phyloP scores from a whole-genome alignment of 306 rosid genomes.

The Cucumis melo region DNA sequence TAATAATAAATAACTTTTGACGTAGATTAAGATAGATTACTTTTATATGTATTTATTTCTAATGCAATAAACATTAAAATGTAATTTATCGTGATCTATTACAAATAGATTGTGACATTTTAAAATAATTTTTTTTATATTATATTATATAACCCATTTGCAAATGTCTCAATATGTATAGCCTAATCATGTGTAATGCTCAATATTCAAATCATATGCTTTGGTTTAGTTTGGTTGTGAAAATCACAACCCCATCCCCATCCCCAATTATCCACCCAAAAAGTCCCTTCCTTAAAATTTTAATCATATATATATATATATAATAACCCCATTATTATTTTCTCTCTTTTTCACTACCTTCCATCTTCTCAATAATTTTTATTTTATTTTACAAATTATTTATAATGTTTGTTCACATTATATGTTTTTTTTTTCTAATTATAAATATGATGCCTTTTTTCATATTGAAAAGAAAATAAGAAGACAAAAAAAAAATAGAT shows the following conservation, averaged over 20 bases:
- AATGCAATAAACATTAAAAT: no score
- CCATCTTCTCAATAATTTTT: neutral
- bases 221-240: neutral
- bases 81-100: no score
- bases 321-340: neutral
- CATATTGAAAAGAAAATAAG: no score
- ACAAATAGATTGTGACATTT: no score
- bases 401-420: neutral
- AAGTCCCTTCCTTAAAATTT: neutral
- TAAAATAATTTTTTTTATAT: no score
- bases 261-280: neutral
- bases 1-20: neutral
- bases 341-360: neutral
- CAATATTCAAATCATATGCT: neutral
- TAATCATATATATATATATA: neutral
- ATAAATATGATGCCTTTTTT: neutral
- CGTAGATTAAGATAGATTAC: no score
- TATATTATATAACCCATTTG: neutral
- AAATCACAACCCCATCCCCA: neutral
- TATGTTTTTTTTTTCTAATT: neutral
- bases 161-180: neutral
- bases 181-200: neutral
- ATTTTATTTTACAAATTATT: neutral
- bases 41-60: no score
- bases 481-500: no score